Conservation (phyloP, 2,329 filamentous ascomycete genomes). For the Aspergillus alliaceus region DNA sequence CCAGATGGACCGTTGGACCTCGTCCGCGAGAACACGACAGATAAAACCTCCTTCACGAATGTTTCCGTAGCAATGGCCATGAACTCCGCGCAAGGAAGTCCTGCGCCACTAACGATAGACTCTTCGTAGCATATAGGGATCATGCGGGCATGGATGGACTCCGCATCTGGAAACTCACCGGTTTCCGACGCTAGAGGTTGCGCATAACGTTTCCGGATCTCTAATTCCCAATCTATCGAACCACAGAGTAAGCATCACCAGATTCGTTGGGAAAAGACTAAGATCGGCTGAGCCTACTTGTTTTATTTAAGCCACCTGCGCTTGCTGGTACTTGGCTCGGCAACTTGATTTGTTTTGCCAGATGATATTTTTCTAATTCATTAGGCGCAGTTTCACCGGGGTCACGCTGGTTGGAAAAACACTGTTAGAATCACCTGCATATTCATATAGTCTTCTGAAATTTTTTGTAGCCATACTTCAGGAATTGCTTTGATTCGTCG, state of each 20-base stretch:
- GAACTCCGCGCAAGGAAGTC: conserved; percentile 56
- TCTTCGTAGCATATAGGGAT: conserved; percentile 67
- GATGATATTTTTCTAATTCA: conserved; percentile 45
- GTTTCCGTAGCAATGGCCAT: conserved; percentile 63
- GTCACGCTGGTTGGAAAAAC: conserved; percentile 33
- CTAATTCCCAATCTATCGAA: conserved; percentile 59
- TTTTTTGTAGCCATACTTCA: conserved; percentile 38
- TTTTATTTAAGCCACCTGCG: conserved; percentile 76
- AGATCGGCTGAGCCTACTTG: conserved; percentile 53
- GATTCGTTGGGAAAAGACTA: conserved; percentile 9
- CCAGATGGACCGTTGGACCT: conserved; percentile 60
- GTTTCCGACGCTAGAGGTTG: conserved; percentile 62
- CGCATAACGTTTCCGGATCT: conserved; percentile 65
- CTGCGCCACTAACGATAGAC: conserved; percentile 56
- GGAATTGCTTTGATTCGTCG: conserved; percentile 57
- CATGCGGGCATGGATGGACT: conserved; percentile 59
- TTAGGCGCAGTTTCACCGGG: conserved; percentile 30
- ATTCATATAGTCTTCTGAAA: background rate
- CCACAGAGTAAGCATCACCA: conserved; percentile 16
- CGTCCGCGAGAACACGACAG: conserved; percentile 55
- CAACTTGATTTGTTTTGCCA: conserved; percentile 50
- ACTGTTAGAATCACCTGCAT: conserved; percentile 6
- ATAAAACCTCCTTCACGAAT: conserved; percentile 62
- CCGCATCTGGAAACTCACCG: conserved; percentile 61
- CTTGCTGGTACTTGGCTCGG: conserved; percentile 66